Evolutionary conservation across 495 filamentous ascomycete genomes (phyloP).

Genomic region (Friedmanniomyces endolithicus): DNA sequence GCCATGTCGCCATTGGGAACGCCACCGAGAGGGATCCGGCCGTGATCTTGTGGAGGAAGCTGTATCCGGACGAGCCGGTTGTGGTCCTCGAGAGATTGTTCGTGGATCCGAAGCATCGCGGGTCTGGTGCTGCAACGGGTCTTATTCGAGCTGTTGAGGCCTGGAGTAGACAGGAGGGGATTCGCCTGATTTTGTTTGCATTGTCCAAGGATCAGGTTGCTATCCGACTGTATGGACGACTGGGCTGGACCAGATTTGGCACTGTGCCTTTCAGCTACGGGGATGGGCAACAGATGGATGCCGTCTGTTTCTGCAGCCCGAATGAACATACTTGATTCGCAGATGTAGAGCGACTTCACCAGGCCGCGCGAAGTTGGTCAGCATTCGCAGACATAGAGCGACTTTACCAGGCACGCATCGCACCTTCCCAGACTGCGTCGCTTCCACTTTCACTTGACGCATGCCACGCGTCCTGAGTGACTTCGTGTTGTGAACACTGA

Average conservation of each 20-base stretch:
- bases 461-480: too few relatives aligned
- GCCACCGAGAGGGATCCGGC: not conserved
- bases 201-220: conserved; percentile 6
- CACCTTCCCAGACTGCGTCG: too few relatives aligned
- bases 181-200: conserved; percentile 1
- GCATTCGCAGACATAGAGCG: too few relatives aligned
- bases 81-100: conserved; percentile 6
- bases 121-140: not conserved
- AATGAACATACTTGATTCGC: too few relatives aligned
- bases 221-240: conserved; percentile 1
- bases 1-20: not conserved
- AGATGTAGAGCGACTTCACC: too few relatives aligned
- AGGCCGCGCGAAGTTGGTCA: too few relatives aligned
- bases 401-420: too few relatives aligned
- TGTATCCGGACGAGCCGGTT: not conserved
- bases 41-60: not conserved
- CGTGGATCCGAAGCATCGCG: not conserved
- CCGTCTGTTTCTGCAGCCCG: conserved; percentile 4
- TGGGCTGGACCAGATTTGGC: conserved; percentile 2
- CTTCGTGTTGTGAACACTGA: too few relatives aligned
- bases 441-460: too few relatives aligned
- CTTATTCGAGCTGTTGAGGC: not conserved
- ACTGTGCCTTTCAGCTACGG: not conserved
- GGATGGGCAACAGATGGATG: conserved; percentile 6
- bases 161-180: not conserved